Base-by-base conservation (phyloP, 2,329 filamentous ascomycete species). In the Lecanoromycetidae sp. region DNA sequence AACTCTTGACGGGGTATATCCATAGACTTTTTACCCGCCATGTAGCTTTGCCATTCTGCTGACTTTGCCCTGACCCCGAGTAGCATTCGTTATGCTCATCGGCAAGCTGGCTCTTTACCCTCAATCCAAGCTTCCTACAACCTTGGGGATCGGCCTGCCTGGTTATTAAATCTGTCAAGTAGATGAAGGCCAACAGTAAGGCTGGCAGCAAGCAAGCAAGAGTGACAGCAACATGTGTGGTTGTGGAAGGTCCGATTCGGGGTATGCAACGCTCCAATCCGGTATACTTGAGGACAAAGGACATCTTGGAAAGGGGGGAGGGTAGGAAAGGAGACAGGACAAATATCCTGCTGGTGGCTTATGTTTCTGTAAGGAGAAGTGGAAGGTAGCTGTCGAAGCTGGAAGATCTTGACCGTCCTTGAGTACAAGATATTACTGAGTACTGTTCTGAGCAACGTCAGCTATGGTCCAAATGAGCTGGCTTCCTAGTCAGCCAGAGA, bases 1-100 rank as follows among this genome's bases (percentile, higher is more conserved):
- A 94, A 48, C 83, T 86, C 66, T 93, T 90, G 61, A 94, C 67
- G 1, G 88, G 87, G 62, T 91, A 90, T 50, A 87, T 74, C 66
- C 80, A 81, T 43, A 94, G 69, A 46, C 82, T 84, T 61, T 86
- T 80, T 39, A 82, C 66, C 29, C 63, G 64, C 63, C 70, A 71
- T 48, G 61, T 61, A 19, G 63, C 61, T 8, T 56, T 54, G 23
- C 2, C 56, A 55, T 13, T 15, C 59, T 59, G 9, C 48, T 57
- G 32, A 56, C 32, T 59, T 39, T 54, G 49, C 58, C 23, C 60
- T 42, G 55, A 50, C 30, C 55, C 40, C 17, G 39, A 65, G 57
- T 74, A 76, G 44, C 68, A 69, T 9, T 66, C 64, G 37, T 75
- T 66, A 54, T 71, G 75, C 57, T 80, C 74, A 57, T 80, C 76